Percentiles rank a stretch among this genome's conserved stretches.
Evolutionary conservation across 2,329 filamentous ascomycete genomes (phyloP).

Genomic region (Fusarium burgessii): DNA sequence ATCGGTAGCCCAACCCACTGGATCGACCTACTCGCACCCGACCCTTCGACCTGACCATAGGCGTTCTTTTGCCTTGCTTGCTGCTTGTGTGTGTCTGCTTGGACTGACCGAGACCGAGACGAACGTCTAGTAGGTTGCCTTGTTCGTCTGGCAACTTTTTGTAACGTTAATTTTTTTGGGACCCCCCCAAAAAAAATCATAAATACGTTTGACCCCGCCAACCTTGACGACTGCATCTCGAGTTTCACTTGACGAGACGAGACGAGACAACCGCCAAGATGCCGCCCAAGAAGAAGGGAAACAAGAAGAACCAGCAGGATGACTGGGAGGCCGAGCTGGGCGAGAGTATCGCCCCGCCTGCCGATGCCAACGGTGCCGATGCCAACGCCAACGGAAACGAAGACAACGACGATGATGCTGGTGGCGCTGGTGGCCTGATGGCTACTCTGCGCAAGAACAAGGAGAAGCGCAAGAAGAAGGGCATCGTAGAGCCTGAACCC

Average conservation of each 20-base stretch:
- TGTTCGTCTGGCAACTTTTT: slow-evolving; percentile 33
- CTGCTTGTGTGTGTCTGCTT: slow-evolving; percentile 1
- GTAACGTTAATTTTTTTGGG: slow-evolving; percentile 22
- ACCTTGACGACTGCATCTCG: slow-evolving; percentile 39
- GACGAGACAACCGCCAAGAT: slow-evolving; percentile 63
- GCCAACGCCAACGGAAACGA: slow-evolving; percentile 63
- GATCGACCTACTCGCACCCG: slow-evolving; percentile 12
- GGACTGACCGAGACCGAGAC: slow-evolving; percentile 13
- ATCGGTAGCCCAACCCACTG: slow-evolving; percentile 25
- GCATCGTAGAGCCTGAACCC: slow-evolving; percentile 71
- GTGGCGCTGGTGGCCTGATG: slow-evolving; percentile 76
- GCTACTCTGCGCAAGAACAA: slow-evolving; percentile 84
- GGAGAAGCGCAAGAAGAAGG: slow-evolving; percentile 92
- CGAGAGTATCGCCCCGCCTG: slow-evolving; percentile 75
- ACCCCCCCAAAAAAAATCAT: slow-evolving; percentile 25
- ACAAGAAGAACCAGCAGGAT: slow-evolving; percentile 83
- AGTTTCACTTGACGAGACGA: slow-evolving; percentile 15
- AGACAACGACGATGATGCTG: slow-evolving; percentile 64
- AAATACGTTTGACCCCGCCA: slow-evolving; percentile 34
- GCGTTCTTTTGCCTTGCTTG: slow-evolving; percentile 11
- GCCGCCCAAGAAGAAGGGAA: slow-evolving; percentile 93
- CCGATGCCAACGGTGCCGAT: slow-evolving; percentile 51
- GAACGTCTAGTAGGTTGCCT: slow-evolving; percentile 24
- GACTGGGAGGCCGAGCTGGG: slow-evolving; percentile 96
- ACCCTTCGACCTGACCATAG: slow-evolving; percentile 20